Conservation (phyloP, 164 flowering plant genomes). For the Houttuynia cordata region DNA sequence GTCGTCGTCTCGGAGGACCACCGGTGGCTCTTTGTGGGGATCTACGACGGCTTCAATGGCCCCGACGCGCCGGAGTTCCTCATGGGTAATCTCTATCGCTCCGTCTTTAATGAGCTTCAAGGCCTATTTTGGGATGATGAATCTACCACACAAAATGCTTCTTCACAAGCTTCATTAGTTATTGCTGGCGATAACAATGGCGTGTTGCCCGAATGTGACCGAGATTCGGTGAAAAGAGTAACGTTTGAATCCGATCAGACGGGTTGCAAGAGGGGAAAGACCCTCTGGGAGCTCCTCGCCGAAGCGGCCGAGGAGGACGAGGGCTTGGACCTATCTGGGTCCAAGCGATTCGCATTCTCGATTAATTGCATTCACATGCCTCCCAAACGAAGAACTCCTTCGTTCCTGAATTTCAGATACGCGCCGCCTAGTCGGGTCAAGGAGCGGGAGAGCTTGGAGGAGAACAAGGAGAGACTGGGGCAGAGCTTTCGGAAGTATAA, state of each 20-base stretch:
- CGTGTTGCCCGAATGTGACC: constrained; percentile 3
- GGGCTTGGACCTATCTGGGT: constrained; percentile 90
- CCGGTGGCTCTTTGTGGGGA: constrained; percentile 96
- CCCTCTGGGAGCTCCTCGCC: constrained; percentile 78
- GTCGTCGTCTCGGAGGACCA: constrained; percentile 95
- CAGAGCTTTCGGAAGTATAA: constrained; percentile 38
- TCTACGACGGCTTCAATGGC: constrained; percentile 97
- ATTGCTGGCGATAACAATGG: background rate
- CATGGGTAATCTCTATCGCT: constrained; percentile 85
- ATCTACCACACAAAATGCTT: background rate
- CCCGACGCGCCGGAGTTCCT: constrained; percentile 98
- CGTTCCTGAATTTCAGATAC: constrained; percentile 66
- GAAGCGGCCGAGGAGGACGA: constrained; percentile 65
- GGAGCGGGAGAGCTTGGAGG: constrained; percentile 55
- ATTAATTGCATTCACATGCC: constrained; percentile 72
- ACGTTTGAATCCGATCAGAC: constrained; percentile 39
- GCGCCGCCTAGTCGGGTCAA: constrained; percentile 57
- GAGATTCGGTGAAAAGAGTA: constrained; percentile 42
- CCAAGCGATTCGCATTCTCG: constrained; percentile 83
- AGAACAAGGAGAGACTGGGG: constrained; percentile 31
- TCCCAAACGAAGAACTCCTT: constrained; percentile 40
- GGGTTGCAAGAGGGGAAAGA: constrained; percentile 35
- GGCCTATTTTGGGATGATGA: constrained; percentile 80
- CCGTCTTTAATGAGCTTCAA: constrained; percentile 71
- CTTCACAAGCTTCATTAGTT: background rate